Evolutionary conservation across 1,139 yeast species (phyloP), one percentile per base, ranked within the genome.

Genomic region (Geotrichum citri-aurantii): DNA sequence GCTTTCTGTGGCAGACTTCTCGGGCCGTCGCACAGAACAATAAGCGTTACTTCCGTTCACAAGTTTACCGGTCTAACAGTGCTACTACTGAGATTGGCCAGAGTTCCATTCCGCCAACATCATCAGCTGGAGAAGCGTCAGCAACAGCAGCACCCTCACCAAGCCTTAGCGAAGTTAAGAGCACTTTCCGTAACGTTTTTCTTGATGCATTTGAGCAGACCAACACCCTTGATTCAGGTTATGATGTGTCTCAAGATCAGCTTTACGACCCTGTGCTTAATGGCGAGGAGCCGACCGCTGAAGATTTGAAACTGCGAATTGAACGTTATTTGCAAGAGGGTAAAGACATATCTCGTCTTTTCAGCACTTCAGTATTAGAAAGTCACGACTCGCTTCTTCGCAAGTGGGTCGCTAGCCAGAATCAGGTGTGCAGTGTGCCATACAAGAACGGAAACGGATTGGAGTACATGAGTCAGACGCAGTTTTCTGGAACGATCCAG

Each of bases 241-340:
- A 37, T 24, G 59, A 56, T 29, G 54, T 48, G 19, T 47, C 55
- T 4, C 24, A 52, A 26, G 55, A 44, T 17, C 44, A n/a, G 7
- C 26, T 57, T 12, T 57, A 50, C 37, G 60, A 57, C 26, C 46
- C 52, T 5, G 46, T 37, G 17, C 21, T 50, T 24, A 40, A 53
- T 37, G 57, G 54, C 31, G 50, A 48, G 17, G 52, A 50, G 24
- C 56, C 60, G 1, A 19, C 52, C 6, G 46, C 51, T 10, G 57
- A 57, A n/a, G 52, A 50, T n/a, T 19, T 57, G 23, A 44, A 46
- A 19, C 31, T 47, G 10, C 33, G 60, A 26, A 46, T 57, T 14
- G 29, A 29, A 31, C 46, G 54, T 14, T 49, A 48, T 23, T 29
- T 57, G 33, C 31, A 46, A 1, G 40, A 50, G 6, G 51, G 51